phyloP scores from a whole-genome alignment of 495 filamentous ascomycete species.

The Trichoderma gamsii region DNA sequence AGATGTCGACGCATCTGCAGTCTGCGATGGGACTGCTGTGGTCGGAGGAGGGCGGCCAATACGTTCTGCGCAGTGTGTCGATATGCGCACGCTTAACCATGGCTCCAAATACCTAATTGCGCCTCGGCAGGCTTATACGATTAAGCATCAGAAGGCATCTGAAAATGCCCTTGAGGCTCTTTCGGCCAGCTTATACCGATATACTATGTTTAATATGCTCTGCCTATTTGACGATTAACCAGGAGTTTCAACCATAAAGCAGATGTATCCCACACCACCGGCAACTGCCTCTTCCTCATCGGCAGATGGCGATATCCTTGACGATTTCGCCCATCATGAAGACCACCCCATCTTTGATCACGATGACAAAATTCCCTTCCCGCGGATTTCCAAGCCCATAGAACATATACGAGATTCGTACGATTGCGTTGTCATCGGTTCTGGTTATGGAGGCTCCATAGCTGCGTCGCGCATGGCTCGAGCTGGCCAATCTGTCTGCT shows the following conservation, averaged over 20 bases:
- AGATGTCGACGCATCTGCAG: too few relatives aligned
- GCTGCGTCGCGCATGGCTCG: conserved; percentile 47
- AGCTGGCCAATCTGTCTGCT: conserved; percentile 34
- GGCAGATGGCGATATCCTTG: background rate
- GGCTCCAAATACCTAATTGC: too few relatives aligned
- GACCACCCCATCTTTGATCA: background rate
- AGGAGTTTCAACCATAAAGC: background rate
- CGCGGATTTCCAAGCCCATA: conserved; percentile 38
- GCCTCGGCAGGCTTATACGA: too few relatives aligned
- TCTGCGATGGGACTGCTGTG: too few relatives aligned
- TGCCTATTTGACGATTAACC: background rate
- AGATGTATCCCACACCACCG: background rate
- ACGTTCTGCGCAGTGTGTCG: too few relatives aligned
- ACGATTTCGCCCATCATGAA: background rate
- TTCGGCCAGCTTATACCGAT: background rate
- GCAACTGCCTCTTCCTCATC: background rate
- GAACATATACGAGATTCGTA: conserved; percentile 38
- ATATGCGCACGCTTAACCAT: too few relatives aligned
- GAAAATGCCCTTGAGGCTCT: background rate
- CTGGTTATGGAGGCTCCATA: conserved; percentile 49
- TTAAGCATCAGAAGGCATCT: background rate
- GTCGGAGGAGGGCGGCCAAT: too few relatives aligned
- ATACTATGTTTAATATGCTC: background rate
- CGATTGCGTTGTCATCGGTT: conserved; percentile 47
- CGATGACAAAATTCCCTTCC: conserved; percentile 20